A percentile compares a stretch with the other conserved stretches of the same genome.
Conservation (phyloP, 257 asterid genomes). For the Scutellaria minor region DNA sequence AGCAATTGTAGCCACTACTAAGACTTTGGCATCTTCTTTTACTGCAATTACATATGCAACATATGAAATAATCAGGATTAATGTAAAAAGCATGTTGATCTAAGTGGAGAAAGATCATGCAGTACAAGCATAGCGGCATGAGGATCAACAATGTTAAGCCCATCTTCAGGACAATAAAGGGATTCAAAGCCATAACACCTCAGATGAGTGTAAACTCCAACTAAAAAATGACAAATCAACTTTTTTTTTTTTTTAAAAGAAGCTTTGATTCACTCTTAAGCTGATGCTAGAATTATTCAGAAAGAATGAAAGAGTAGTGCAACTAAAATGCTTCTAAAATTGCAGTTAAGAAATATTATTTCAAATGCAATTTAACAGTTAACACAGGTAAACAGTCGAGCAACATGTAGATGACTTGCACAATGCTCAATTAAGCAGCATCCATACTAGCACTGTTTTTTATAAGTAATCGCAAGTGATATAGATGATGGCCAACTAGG, state of each 20-base stretch:
- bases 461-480: constrained; percentile 18
- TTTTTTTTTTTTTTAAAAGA: neutral
- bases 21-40: constrained; percentile 88
- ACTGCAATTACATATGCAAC: constrained; percentile 51
- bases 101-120: constrained; percentile 10
- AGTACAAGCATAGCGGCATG: neutral
- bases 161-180: constrained; percentile 3
- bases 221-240: constrained; percentile 3
- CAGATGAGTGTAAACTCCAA: constrained; percentile 8
- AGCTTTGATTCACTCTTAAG: constrained; percentile 22
- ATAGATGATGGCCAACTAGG: constrained; percentile 3
- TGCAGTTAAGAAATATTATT: neutral
- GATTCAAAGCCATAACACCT: neutral
- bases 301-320: neutral
- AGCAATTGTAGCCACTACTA: constrained; percentile 96
- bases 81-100: constrained; percentile 17
- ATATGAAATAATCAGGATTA: constrained; percentile 24
- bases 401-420: neutral
- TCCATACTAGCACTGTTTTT: constrained; percentile 5
- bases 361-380: neutral
- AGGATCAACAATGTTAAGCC: neutral
- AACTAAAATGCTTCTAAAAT: neutral
- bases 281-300: neutral
- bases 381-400: neutral
- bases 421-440: neutral